Evolutionary conservation across 805 yeast species (phyloP).

Genomic region (Jamesozyma rosinii): DNA sequence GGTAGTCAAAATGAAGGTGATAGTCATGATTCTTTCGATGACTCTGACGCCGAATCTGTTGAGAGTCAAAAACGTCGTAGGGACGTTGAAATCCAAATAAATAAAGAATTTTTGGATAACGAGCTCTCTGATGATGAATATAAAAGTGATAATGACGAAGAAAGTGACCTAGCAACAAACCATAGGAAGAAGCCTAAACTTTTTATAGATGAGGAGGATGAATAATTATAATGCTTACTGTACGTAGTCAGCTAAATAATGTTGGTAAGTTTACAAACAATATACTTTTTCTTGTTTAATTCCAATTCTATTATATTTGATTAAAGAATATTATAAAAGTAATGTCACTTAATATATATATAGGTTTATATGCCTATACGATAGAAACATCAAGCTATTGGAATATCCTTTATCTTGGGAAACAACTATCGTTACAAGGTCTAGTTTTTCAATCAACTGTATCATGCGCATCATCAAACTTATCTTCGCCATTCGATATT

Average conservation of each 20-base stretch:
- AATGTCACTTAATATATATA: no score
- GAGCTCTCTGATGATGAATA: constrained; percentile 4
- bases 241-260: no score
- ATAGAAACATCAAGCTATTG: neutral
- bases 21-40: neutral
- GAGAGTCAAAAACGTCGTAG: neutral
- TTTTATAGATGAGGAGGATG: constrained; percentile 3
- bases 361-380: no score
- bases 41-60: neutral
- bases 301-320: no score
- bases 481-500: constrained; percentile 6
- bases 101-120: neutral
- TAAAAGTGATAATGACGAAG: constrained; percentile 2
- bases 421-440: no score
- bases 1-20: neutral
- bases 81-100: neutral
- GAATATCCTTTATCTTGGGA: no score
- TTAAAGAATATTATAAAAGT: no score
- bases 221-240: neutral
- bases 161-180: constrained; percentile 1
- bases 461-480: constrained; percentile 15
- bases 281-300: no score
- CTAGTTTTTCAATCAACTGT: no score
- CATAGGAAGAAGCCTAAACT: constrained; percentile 1
- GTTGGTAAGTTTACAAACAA: no score